These are phyloP conservation scores for Geotrichum bryndzae DNA, from an alignment of 1,139 yeast genomes.

Conservation along the genomic window DNA sequence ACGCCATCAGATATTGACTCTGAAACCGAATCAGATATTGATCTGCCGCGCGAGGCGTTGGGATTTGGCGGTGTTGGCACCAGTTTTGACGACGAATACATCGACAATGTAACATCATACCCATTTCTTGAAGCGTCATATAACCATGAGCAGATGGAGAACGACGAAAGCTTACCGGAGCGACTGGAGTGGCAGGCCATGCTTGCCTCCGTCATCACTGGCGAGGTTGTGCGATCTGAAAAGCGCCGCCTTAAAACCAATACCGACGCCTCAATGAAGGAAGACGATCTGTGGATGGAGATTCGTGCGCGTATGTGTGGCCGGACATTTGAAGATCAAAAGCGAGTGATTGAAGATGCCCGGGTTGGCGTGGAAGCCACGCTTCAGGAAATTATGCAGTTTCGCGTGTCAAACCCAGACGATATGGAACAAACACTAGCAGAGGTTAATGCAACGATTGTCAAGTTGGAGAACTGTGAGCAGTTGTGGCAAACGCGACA, in stretches of 20 bases:
- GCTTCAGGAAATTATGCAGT: constrained; percentile 61
- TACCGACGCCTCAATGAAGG: constrained; percentile 26
- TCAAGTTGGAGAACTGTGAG: constrained; percentile 62
- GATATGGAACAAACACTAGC: constrained; percentile 26
- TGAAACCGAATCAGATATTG: constrained; percentile 24
- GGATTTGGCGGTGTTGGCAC: constrained; percentile 34
- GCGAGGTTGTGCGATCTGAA: constrained; percentile 88
- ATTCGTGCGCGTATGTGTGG: constrained; percentile 75
- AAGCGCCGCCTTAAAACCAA: constrained; percentile 66
- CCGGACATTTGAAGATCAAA: constrained; percentile 74
- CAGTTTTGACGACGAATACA: constrained; percentile 34
- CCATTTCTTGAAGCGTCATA: constrained; percentile 18
- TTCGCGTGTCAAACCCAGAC: constrained; percentile 43
- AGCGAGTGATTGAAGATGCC: constrained; percentile 61
- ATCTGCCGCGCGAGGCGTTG: constrained; percentile 21
- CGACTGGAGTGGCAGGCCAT: constrained; percentile 94
- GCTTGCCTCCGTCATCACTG: constrained; percentile 83
- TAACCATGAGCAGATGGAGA: constrained; percentile 11
- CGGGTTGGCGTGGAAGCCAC: constrained; percentile 69
- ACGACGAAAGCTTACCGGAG: constrained; percentile 56
- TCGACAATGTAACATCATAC: constrained; percentile 28
- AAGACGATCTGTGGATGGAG: constrained; percentile 78
- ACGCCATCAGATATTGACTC: constrained; percentile 20
- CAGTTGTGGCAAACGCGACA: constrained; percentile 74
- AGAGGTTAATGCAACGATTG: constrained; percentile 54